Conservation (phyloP, 805 yeast genomes). For the Suhomyces kilbournensis region DNA sequence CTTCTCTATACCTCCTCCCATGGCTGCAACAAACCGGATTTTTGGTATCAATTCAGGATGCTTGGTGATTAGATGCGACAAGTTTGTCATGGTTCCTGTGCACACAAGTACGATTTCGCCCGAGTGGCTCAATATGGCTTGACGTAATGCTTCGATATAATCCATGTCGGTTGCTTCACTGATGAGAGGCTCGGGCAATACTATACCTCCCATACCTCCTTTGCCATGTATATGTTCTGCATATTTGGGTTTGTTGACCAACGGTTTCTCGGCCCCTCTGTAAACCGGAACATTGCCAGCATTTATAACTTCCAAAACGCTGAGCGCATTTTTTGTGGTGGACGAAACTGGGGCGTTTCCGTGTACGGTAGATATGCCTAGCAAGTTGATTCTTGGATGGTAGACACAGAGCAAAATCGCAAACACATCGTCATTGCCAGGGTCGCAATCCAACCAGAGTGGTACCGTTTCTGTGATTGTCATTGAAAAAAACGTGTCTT, state of each 20-base stretch:
- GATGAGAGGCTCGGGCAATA: constrained; percentile 50
- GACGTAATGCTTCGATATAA: constrained; percentile 35
- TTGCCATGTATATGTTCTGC: constrained; percentile 72
- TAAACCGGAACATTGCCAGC: constrained; percentile 56
- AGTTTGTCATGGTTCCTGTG: constrained; percentile 76
- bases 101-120: constrained; percentile 61
- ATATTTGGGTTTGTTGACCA: constrained; percentile 44
- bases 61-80: constrained; percentile 51
- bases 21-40: constrained; percentile 56
- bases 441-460: constrained; percentile 88
- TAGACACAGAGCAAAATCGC: constrained; percentile 65
- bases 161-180: constrained; percentile 20
- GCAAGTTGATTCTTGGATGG: constrained; percentile 54
- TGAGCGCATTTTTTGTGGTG: constrained; percentile 68
- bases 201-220: constrained; percentile 76
- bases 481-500: constrained; percentile 11
- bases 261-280: constrained; percentile 60
- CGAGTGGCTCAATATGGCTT: constrained; percentile 42
- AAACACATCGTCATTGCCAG: constrained; percentile 85
- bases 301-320: constrained; percentile 58
- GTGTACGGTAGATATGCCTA: constrained; percentile 73
- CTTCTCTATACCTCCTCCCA: constrained; percentile 69
- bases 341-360: constrained; percentile 65
- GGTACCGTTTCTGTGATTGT: constrained; percentile 39
- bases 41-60: constrained; percentile 53